These are phyloP conservation scores for Mucor indicus DNA, from an alignment of 371 early-diverging fungal species.

Conservation along the genomic window DNA sequence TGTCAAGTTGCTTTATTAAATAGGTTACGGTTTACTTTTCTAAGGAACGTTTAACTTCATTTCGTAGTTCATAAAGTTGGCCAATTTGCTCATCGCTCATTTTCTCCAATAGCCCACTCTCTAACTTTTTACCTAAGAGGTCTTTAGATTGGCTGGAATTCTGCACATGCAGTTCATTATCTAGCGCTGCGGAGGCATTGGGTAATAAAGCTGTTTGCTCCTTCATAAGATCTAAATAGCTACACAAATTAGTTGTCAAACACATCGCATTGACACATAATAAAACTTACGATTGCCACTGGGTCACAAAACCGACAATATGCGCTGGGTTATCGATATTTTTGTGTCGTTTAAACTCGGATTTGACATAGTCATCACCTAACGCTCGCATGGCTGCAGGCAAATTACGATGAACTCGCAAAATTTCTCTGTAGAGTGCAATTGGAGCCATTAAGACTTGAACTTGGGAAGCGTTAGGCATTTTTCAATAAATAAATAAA, in stretches of 20 bases:
- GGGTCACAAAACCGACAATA: conserved; percentile 61
- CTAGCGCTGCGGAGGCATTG: conserved; percentile 23
- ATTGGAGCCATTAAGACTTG: conserved; percentile 51
- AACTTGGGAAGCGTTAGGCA: conserved; percentile 17
- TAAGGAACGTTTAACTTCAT: conserved; percentile 51
- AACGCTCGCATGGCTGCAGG: conserved; percentile 59
- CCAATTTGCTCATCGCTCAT: conserved; percentile 69
- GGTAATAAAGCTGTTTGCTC: conserved; percentile 32
- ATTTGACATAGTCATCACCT: conserved; percentile 68
- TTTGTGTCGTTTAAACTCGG: conserved; percentile 65
- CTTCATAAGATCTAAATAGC: conserved; percentile 30
- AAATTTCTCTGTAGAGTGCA: conserved; percentile 58
- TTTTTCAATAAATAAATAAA: too few relatives aligned
- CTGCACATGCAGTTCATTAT: conserved; percentile 31
- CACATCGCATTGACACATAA: not conserved
- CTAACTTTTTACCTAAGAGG: conserved; percentile 55
- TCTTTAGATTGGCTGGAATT: conserved; percentile 31
- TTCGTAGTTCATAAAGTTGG: conserved; percentile 61
- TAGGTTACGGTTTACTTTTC: too few relatives aligned
- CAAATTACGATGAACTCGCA: conserved; percentile 55
- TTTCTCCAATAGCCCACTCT: conserved; percentile 48
- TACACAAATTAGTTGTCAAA: conserved; percentile 2
- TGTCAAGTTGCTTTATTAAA: too few relatives aligned
- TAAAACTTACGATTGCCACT: conserved; percentile 59
- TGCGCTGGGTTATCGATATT: conserved; percentile 63